Evolutionary conservation across 139 green algal genomes (phyloP), one percentile per base, ranked within the genome.

Genomic region (Asterochloris sp.): DNA sequence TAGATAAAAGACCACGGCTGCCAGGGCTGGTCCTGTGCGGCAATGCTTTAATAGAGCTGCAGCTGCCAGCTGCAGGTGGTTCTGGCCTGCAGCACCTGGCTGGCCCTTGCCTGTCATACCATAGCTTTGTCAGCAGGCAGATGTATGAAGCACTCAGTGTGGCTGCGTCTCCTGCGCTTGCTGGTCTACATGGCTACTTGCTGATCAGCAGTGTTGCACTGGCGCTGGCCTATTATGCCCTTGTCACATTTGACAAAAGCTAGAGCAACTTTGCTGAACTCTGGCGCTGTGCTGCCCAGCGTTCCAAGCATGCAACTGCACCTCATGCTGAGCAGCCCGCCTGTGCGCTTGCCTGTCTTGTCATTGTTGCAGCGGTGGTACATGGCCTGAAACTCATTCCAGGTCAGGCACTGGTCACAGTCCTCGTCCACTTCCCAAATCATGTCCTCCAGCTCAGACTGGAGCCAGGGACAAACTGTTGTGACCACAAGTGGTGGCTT

Each of bases 391-490:
- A 98, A 98, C 85, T 98, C 95, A 17, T 85, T 69, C 89, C 88
- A 94, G 47, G 78, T 92, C 14, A 94, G 77, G 26, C 38, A 76
- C 69, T 88, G 87, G 62, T 90, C 96, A 86, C 94, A 98, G 86
- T 99, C 96, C 85, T 98, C 95, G 78, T 99, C 96, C n/a, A 97
- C 95, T 84, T 99, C 96, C 96, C 96, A 99, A 76, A 99, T 98
- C 89, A 98, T 97, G 88, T 98, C 94, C 75, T 97, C 92, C 24
- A 98, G 88, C 62, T 98, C 95, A 8, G 88, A 84, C 90, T 93
- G 85, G 82, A 85, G 8, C 16, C 38, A 29, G 47, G 15, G 28
- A 13, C 10, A 66, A 64, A 78, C n/a, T n/a, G n/a, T n/a, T n/a
- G n/a, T n/a, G 38, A 54, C 38, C 38, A 6, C 38, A 54, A 10